These are phyloP conservation scores for Gossypium raimondii DNA, from an alignment of 345 rosid genomes.

Conservation along the genomic window DNA sequence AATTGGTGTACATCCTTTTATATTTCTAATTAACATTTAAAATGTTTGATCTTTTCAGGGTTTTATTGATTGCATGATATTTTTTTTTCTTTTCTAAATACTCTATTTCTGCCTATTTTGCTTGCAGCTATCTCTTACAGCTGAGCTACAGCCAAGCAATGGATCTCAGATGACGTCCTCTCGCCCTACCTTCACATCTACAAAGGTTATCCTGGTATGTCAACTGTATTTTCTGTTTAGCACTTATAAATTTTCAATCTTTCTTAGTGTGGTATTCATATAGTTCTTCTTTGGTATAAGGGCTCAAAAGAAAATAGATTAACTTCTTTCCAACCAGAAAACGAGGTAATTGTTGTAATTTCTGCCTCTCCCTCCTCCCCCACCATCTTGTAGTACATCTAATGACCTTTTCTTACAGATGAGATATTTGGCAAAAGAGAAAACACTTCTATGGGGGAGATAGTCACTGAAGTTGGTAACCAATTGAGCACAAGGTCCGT, in stretches of 20 bases:
- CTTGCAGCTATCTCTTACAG: slow-evolving; percentile 58
- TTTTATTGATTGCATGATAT: not conserved
- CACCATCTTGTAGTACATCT: not conserved
- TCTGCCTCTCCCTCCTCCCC: not conserved
- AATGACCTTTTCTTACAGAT: slow-evolving; percentile 25
- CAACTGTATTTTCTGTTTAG: not conserved
- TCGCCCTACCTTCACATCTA: slow-evolving; percentile 30
- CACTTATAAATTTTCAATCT: not conserved
- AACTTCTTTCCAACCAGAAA: slow-evolving; percentile 48
- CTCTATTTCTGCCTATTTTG: not conserved
- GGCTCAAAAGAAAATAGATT: slow-evolving; percentile 87
- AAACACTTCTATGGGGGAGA: slow-evolving; percentile 31
- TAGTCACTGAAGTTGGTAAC: slow-evolving; percentile 37
- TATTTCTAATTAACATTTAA: not conserved
- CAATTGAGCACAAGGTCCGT: slow-evolving; percentile 44
- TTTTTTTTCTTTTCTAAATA: not conserved
- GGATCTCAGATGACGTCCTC: slow-evolving; percentile 39
- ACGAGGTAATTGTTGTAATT: slow-evolving; percentile 44
- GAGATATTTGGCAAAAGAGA: slow-evolving; percentile 32
- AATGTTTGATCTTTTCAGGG: not conserved
- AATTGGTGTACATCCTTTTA: not conserved
- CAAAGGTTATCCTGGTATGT: slow-evolving; percentile 44
- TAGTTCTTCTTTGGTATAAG: slow-evolving; percentile 48
- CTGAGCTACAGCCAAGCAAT: slow-evolving; percentile 49
- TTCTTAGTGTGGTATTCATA: slow-evolving; percentile 22